Evolutionary conservation across 805 yeast species (phyloP), one percentile per base, ranked within the genome.

Genomic region (Pichia nanzhaoensis): DNA sequence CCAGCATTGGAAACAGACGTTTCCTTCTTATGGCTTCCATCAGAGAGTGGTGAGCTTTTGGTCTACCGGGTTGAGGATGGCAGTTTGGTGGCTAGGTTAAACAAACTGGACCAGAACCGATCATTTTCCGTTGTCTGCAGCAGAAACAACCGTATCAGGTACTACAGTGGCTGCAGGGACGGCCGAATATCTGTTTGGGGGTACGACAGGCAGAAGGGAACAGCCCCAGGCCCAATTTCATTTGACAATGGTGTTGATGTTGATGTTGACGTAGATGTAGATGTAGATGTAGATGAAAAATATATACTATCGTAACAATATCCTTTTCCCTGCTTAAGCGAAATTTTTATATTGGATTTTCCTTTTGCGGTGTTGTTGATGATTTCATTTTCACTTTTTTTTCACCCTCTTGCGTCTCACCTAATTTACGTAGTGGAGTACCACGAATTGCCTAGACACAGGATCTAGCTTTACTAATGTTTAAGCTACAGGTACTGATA

Each of bases 31-130:
- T 68, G 85, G 61, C 78, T 80, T 44, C 91, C 95, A 0, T 80
- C 88, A 0, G 93, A 85, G 52, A 80, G 71, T 48, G 89, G 91
- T 4, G 89, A 84, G 51, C 63, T 86, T 1, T 67, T 80, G 34
- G 69, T 83, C 40, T 80, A 71, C 47, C 63, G 83, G 17, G 66
- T 77, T 0, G 58, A 67, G 1, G 84, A 81, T 51, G 95, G 93
- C 0, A 78, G 75, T 50, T 58, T 84, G 38, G 72, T 82, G 3
- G 67, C 77, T 8, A 63, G 90, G 44, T 63, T 84, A n/a, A 66
- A 69, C 55, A 39, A 69, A 17, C n/a, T 13, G 24, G 28, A 24
- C 28, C 28, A 24, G 28, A 24, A 24, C 28, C 28, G 83, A 37
- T 69, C 78, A 1, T 74, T 80, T 2, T 71, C 83, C 17, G 64